Base-by-base conservation (phyloP, 148 eudicot genomes). In the Rhododendron simsii region DNA sequence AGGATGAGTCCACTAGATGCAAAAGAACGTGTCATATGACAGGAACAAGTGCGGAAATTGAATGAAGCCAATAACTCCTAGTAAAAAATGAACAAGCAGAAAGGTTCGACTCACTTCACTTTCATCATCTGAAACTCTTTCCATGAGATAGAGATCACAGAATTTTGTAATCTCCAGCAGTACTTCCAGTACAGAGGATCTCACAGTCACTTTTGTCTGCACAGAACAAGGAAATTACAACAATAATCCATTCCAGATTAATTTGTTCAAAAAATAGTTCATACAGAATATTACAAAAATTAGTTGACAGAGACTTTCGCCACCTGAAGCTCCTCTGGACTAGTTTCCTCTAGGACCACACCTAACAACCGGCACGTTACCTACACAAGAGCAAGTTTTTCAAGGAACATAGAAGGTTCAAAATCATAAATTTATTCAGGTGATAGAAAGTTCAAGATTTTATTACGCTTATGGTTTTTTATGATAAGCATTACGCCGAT, bases 101-200 rank as follows among this genome's bases (percentile, higher is more conserved):
- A 67, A 82, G 59, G 35, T 28, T n/a, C 20, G 37, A 92, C 93
- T 71, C 88, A 96, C 99, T 88, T 95, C 98, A 78, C 94, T 95
- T 90, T 96, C 99, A 92, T 96, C 98, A 89, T 96, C 98, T 39
- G 92, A 85, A 80, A 96, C 98, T 87, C 91, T 89, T 87, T 96
- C 99, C 99, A 96, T 93, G 85, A 96, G 94, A 93, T 96, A 96
- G 51, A 96, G 93, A 86, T 96, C 98, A 87, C 95, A 93, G 83
- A 89, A 93, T 81, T 96, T 96, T 3, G 97, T 92, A 84, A 95
- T 92, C 89, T 96, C 99, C 91, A 94, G 86, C 86, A 96, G 80
- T 55, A 96, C 93, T 90, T 96, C 98, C 83, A 96, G 82, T 69
- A 93, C 98, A 82, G 97, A 96, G 78, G 97, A 92, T 85, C 90